phyloP scores from a whole-genome alignment of 2,329 filamentous ascomycete species.

The Arthrinium phaeospermum region DNA sequence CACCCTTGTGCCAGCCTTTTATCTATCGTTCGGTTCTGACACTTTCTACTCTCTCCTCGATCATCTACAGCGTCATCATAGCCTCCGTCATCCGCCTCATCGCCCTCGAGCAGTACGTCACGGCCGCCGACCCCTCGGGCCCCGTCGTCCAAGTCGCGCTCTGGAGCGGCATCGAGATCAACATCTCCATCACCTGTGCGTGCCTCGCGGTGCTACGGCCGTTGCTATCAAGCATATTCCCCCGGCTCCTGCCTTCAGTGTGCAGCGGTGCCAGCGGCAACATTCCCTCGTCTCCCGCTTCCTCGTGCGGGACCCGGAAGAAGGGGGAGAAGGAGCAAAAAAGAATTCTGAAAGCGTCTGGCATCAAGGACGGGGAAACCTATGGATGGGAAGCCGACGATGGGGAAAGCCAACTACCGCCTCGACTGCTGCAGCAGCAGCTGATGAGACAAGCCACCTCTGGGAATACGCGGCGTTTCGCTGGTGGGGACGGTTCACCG shows the following conservation, averaged over 20 bases:
- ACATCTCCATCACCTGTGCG: conserved; percentile 28
- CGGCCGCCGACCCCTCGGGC: conserved; percentile 24
- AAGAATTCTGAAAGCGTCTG: not conserved
- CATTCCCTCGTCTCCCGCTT: no score
- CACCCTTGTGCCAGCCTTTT: not conserved
- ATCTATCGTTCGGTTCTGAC: not conserved
- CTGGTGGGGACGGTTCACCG: not conserved
- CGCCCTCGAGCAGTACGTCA: conserved; percentile 21
- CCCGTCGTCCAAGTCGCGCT: conserved; percentile 26
- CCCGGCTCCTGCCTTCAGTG: conserved; percentile 22
- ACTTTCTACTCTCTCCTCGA: not conserved
- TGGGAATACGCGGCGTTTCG: no score
- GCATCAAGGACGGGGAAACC: no score
- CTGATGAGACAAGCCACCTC: not conserved
- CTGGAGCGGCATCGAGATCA: conserved; percentile 30
- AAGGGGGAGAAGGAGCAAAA: not conserved
- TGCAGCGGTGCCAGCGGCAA: not conserved
- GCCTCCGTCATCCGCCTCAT: conserved; percentile 29
- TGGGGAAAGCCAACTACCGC: not conserved
- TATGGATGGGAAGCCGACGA: not conserved
- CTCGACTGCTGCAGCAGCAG: not conserved
- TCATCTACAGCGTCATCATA: conserved; percentile 24
- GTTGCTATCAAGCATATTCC: conserved; percentile 25
- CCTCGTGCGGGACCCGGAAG: not conserved
- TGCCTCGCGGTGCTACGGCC: conserved; percentile 29